phyloP scores from a whole-genome alignment of 345 rosid species.

The Citrus sinensis region DNA sequence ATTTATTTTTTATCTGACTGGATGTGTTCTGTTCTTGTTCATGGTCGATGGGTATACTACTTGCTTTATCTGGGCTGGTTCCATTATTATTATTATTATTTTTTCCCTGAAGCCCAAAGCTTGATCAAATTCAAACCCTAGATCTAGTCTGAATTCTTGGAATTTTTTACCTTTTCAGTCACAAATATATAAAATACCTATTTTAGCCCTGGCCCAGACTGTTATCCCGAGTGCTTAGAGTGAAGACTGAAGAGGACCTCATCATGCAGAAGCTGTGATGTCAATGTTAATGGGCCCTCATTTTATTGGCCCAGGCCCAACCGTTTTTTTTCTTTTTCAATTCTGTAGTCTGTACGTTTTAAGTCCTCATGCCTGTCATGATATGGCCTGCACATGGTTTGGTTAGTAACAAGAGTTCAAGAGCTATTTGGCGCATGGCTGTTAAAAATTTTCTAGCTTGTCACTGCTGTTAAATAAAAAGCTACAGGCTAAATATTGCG shows the following conservation, averaged over 20 bases:
- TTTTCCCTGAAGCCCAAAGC: constrained; percentile 10
- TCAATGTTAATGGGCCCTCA: background rate
- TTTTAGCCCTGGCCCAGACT: constrained; percentile 2
- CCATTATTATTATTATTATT: background rate
- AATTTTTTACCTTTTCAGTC: background rate
- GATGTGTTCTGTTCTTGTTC: background rate
- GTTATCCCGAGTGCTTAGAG: background rate
- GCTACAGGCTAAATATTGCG: no score
- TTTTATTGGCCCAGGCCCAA: background rate
- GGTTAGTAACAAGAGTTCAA: background rate
- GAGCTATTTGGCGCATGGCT: background rate
- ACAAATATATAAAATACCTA: background rate
- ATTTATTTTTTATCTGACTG: background rate
- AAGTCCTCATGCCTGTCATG: background rate
- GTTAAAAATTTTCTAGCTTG: background rate
- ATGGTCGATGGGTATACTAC: background rate
- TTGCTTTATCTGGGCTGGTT: constrained; percentile 11
- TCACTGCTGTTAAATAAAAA: background rate
- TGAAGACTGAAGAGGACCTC: background rate
- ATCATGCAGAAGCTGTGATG: background rate
- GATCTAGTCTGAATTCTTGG: background rate
- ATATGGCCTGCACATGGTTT: background rate
- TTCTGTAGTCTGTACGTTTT: no score
- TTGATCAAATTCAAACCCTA: constrained; percentile 14
- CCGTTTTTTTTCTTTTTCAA: no score